Base-by-base conservation (phyloP, 495 filamentous ascomycete species). In the Gamarada debralockiae region DNA sequence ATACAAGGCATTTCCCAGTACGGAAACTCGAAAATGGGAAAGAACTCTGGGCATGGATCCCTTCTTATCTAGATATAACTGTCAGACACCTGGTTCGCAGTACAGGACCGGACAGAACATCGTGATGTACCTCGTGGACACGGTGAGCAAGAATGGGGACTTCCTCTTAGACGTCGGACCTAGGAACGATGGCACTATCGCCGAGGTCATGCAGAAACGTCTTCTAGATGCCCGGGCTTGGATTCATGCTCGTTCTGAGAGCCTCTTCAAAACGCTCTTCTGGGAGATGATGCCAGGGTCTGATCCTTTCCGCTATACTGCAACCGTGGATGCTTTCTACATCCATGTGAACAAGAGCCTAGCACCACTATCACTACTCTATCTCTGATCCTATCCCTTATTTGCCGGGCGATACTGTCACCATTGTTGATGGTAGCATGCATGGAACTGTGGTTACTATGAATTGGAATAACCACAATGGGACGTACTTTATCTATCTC, bases 21-120 rank as follows among this genome's bases (percentile, higher is more conserved):
- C 68, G 2, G 69, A 70, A 37, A 39, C 52, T 18, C 66, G 70
- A 1, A 74, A 75, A 41, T 76, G 71, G 73, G 72, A 75, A 55
- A 62, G 52, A 23, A 75, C 61, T 52, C 62, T 66, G 8, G 73
- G 73, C 15, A 73, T 76, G 70, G 73, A 76, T 47, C 72, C 73
- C 1, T 73, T 61, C 54, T 64, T 58, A 20, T 76, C 72, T 43
- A 72, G 73, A 13, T 76, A 69, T 52, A 76, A 76, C 48, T 68
- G 69, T 6, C 72, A 70, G 0, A 76, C 72, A 0, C 64, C 72
- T 0, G 8, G 48, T 10, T 50, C 58, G 0, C 56, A 53, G 27
- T 76, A 76, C 48, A 60, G 75, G 60, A 73, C 72, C 33, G 70
- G 33, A 7, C 13, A 38, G 14, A 21, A 41, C 20, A 24, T 56